phyloP scores from a whole-genome alignment of 2,329 filamentous ascomycete species.

The Didymella lethalis region DNA sequence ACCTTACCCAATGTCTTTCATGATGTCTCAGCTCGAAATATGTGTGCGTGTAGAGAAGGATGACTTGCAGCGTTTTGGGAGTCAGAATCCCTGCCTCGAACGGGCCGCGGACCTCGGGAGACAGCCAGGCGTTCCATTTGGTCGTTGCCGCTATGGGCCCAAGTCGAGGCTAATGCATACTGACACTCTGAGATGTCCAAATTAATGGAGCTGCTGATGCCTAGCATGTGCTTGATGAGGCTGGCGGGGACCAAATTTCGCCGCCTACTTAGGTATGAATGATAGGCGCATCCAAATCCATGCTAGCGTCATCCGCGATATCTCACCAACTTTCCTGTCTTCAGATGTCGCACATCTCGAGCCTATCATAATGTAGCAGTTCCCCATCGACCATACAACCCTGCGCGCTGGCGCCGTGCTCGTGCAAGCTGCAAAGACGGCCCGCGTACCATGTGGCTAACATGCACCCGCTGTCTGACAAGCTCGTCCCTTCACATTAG shows the following conservation, averaged over 20 bases:
- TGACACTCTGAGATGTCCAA: neutral
- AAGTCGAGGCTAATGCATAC: neutral
- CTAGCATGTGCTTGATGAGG: neutral
- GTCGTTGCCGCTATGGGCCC: neutral
- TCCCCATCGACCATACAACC: neutral
- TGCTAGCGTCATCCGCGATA: neutral
- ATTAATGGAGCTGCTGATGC: neutral
- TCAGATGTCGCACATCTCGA: neutral
- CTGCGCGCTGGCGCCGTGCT: neutral
- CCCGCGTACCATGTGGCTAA: neutral
- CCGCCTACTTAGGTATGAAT: neutral
- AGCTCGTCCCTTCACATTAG: neutral
- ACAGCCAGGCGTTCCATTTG: neutral
- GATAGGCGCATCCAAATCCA: neutral
- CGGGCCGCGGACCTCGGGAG: too few relatives aligned
- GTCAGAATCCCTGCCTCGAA: neutral
- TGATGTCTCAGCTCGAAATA: too few relatives aligned
- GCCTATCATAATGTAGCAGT: neutral
- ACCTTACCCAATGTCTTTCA: too few relatives aligned
- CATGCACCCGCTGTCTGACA: neutral
- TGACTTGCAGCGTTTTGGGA: neutral
- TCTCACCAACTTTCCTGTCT: neutral
- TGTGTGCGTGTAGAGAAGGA: neutral
- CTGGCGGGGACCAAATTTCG: neutral
- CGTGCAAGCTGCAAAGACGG: neutral